These are phyloP conservation scores for Ailanthus altissimus DNA, from an alignment of 345 rosid genomes.

Conservation along the genomic window DNA sequence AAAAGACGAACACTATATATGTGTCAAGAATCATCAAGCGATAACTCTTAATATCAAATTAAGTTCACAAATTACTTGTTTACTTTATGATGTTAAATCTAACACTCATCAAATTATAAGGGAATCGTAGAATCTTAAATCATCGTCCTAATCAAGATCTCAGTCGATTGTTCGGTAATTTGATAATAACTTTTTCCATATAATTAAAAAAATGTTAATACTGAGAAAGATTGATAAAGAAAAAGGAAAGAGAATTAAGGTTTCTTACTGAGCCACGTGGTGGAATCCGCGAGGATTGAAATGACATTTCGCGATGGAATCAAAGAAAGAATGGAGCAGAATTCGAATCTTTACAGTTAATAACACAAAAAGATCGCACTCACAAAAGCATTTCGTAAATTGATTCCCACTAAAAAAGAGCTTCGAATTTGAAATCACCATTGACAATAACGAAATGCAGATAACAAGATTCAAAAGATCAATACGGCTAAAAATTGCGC, in stretches of 20 bases:
- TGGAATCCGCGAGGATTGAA: not conserved
- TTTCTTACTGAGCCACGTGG: not conserved
- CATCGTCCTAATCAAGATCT: not conserved
- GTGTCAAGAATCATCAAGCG: not conserved
- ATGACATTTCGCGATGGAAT: constrained; percentile 3
- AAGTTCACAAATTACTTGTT: not conserved
- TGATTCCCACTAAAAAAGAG: constrained; percentile 20
- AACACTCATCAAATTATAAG: not conserved
- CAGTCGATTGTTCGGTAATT: not conserved
- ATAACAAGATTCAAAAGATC: not conserved
- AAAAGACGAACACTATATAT: not conserved
- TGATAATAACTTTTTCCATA: not conserved
- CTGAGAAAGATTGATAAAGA: not conserved
- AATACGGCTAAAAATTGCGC: not conserved
- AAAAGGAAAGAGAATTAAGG: not conserved
- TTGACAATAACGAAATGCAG: constrained; percentile 3
- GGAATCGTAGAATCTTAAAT: not conserved
- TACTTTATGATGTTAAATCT: not conserved
- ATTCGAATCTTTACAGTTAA: constrained; percentile 12
- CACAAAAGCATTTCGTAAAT: not conserved
- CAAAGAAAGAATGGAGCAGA: not conserved
- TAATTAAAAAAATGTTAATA: not conserved
- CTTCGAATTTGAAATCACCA: constrained; percentile 19
- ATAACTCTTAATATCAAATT: not conserved
- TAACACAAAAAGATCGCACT: not conserved